These are phyloP conservation scores for Hypoxylon perforatum DNA, from an alignment of 495 filamentous ascomycete genomes.

Conservation along the genomic window DNA sequence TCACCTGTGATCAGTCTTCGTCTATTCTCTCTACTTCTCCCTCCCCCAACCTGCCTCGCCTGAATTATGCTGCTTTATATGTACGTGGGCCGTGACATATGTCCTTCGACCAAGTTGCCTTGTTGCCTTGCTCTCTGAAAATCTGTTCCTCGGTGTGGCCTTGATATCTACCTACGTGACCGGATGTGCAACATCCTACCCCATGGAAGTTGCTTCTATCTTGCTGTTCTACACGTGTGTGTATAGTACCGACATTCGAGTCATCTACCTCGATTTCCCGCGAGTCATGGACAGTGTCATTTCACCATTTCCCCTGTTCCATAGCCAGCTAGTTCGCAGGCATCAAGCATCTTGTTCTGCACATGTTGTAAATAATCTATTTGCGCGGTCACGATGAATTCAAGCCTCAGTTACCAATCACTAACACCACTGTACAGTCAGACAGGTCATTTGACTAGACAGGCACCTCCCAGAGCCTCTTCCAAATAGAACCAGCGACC, in stretches of 20 bases:
- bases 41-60: conserved; percentile 5
- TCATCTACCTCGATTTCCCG: conserved; percentile 19
- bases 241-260: conserved; percentile 21
- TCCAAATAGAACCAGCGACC: conserved; percentile 16
- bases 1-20: conserved; percentile 8
- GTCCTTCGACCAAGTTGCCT: conserved; percentile 17
- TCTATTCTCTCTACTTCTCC: conserved; percentile 12
- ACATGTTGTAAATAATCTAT: conserved; percentile 24
- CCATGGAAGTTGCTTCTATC: conserved; percentile 6
- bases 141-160: conserved; percentile 19
- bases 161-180: conserved; percentile 28
- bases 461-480: conserved; percentile 14
- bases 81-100: conserved; percentile 27
- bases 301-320: conserved; percentile 17
- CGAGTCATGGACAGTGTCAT: conserved; percentile 25
- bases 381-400: conserved; percentile 8
- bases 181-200: conserved; percentile 15
- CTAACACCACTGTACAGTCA: conserved; percentile 30
- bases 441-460: conserved; percentile 24
- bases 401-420: conserved; percentile 33
- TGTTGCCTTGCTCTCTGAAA: conserved; percentile 7
- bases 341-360: conserved; percentile 10
- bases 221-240: conserved; percentile 18
- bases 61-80: conserved; percentile 24
- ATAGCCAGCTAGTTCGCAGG: conserved; percentile 13